A percentile compares a stretch with the other conserved stretches of the same genome.
These are phyloP conservation scores for Domatiomyces globalis DNA, from an alignment of 2,329 filamentous ascomycete species.

Conservation along the genomic window DNA sequence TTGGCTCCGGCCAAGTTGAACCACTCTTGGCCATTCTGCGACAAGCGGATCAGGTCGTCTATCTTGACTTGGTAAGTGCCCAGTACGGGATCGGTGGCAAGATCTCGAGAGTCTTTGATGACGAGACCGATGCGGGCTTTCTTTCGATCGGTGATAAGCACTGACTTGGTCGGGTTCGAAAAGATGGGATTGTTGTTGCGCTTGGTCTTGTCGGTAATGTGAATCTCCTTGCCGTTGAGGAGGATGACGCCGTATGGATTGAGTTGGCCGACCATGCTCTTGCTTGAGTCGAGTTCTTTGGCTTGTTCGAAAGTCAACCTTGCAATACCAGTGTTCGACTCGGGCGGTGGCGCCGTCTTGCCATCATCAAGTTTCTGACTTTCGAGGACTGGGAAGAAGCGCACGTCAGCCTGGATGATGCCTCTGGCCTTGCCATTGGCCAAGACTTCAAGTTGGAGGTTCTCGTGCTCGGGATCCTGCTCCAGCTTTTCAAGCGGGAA, in stretches of 20 bases:
- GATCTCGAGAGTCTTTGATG: conserved; percentile 87
- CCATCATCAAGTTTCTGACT: conserved; percentile 59
- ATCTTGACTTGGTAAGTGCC: conserved; percentile 93
- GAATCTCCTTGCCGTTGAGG: conserved; percentile 83
- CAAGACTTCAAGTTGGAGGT: conserved; percentile 69
- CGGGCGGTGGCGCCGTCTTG: conserved; percentile 63
- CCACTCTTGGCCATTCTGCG: conserved; percentile 90
- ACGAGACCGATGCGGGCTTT: conserved; percentile 79
- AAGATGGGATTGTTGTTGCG: conserved; percentile 96
- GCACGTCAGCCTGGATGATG: conserved; percentile 63
- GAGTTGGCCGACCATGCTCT: conserved; percentile 79
- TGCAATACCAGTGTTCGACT: conserved; percentile 84
- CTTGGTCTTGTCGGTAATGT: conserved; percentile 83
- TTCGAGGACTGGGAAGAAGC: conserved; percentile 88
- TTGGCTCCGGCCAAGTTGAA: conserved; percentile 73
- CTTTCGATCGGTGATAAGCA: conserved; percentile 88
- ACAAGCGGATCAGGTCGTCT: conserved; percentile 80
- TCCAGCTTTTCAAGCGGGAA: conserved; percentile 77
- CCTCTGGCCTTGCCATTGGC: conserved; percentile 74
- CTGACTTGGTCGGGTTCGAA: conserved; percentile 82
- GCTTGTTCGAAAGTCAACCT: conserved; percentile 89
- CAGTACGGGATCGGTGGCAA: conserved; percentile 67
- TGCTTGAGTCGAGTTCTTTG: conserved; percentile 84
- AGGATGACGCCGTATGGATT: conserved; percentile 83
- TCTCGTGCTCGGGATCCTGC: conserved; percentile 62